Base-by-base conservation (phyloP, 768 basidiomycete genomes). In the Dentipellis sp. region DNA sequence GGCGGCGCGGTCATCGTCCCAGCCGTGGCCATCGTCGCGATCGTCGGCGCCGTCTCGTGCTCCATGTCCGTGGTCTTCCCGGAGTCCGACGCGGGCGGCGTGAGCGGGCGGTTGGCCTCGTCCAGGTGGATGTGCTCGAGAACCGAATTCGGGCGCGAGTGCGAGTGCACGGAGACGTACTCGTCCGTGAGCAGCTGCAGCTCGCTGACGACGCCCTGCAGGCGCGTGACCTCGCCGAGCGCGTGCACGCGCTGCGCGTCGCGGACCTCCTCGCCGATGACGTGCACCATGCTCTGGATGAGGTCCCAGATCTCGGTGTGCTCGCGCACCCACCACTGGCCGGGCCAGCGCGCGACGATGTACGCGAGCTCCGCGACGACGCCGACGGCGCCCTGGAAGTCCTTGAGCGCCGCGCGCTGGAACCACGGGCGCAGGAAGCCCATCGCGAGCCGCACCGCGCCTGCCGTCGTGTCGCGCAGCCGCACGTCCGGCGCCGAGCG, bases 361-460 rank as follows among this genome's bases (percentile, higher is more conserved):
- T 65, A 67, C 22, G 70, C 67, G 36, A 72, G 65, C 53, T 69
- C 70, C 50, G 69, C 68, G 47, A 73, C 67, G n/a, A 65, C 68
- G 51, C 69, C 67, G 0, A 70, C 71, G 19, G 76, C 71, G 35
- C 58, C 62, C n/a, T 67, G 59, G 64, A 73, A 70, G 60, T 76
- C 72, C 52, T 71, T 66, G 40, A 66, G 57, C 40, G 82, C 72
- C 55, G 72, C 71, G 50, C 66, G 69, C 64, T 84, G 79, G 69
- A 89, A 82, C 82, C 85, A 88, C 9, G 84, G 79, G 22, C 82
- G 78, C 23, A 91, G 74, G 66, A 90, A 79, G 50, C 79, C 74
- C 62, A 86, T 67, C 1, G 88, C 82, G 46, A 90, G 74, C 51
- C 82, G 78, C 21, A 88, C 82, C 2, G 87, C 81, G 22, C 81